phyloP scores from a whole-genome alignment of 176 grass and related monocot species.

The Tuctoria greenei region DNA sequence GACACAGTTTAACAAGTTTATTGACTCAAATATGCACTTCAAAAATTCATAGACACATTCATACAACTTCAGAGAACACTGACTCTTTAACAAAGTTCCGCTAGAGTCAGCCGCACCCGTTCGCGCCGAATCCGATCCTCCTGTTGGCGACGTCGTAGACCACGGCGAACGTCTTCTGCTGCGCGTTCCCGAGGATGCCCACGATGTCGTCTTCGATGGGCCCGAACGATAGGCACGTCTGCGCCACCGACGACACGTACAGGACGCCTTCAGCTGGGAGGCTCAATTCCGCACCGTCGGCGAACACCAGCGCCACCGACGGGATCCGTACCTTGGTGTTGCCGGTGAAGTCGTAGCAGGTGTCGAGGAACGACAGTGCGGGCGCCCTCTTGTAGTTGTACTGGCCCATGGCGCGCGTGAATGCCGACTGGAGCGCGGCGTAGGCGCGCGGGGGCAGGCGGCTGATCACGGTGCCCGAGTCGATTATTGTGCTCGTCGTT shows the following conservation, averaged over 20 bases:
- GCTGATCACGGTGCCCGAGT: slow-evolving; percentile 38
- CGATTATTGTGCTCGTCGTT: slow-evolving; percentile 46
- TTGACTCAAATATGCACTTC: too few relatives aligned
- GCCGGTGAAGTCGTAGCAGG: slow-evolving; percentile 72
- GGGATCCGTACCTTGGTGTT: slow-evolving; percentile 47
- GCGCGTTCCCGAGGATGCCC: slow-evolving; percentile 61
- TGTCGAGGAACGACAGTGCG: slow-evolving; percentile 50
- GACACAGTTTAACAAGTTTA: too few relatives aligned
- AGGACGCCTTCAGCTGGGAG: slow-evolving; percentile 50
- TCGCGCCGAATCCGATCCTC: slow-evolving; percentile 62
- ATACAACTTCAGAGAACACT: too few relatives aligned
- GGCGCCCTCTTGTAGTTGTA: slow-evolving; percentile 40
- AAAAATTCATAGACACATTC: too few relatives aligned
- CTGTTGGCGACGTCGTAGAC: slow-evolving; percentile 58
- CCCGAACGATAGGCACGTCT: slow-evolving; percentile 66
- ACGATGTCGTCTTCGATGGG: slow-evolving; percentile 26
- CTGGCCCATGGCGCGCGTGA: slow-evolving; percentile 38
- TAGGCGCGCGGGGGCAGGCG: slow-evolving; percentile 60
- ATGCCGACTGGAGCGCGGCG: slow-evolving; percentile 37
- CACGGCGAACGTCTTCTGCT: slow-evolving; percentile 63
- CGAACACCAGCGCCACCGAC: slow-evolving; percentile 57
- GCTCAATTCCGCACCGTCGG: slow-evolving; percentile 32
- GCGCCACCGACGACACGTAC: slow-evolving; percentile 37
- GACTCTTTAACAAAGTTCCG: neutral
- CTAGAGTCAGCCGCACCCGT: slow-evolving; percentile 39